Conservation (phyloP, 1,284 basidiomycete genomes). For the Marasmius fiardii region DNA sequence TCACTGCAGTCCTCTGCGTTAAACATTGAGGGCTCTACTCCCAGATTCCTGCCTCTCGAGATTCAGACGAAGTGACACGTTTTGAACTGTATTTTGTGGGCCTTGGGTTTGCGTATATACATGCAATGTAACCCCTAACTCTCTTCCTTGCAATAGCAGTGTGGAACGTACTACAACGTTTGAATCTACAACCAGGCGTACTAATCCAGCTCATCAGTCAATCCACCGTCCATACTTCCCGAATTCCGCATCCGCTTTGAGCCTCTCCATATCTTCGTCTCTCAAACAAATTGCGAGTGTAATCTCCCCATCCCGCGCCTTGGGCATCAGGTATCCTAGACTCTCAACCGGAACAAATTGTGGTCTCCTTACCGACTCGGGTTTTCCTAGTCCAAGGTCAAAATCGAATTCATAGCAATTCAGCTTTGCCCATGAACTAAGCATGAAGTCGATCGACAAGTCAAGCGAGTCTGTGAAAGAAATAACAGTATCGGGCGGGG, state of each 20-base stretch:
- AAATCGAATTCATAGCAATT: constrained; percentile 23
- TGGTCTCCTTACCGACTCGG: constrained; percentile 25
- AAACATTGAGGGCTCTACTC: too few species aligned
- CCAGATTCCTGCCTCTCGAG: too few species aligned
- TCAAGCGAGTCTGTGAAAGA: constrained; percentile 20
- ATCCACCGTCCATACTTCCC: constrained; percentile 8
- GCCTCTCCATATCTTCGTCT: constrained; percentile 22
- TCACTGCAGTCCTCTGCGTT: too few species aligned
- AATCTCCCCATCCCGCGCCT: constrained; percentile 20
- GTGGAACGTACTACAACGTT: neutral
- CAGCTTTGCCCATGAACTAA: constrained; percentile 23
- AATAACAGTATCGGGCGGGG: constrained; percentile 15
- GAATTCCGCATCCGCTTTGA: constrained; percentile 21
- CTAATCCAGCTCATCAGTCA: neutral
- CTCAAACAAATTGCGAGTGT: constrained; percentile 22
- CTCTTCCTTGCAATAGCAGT: too few species aligned
- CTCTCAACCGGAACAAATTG: constrained; percentile 22
- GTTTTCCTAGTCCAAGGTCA: constrained; percentile 21
- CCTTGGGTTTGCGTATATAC: too few species aligned
- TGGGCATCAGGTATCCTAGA: constrained; percentile 24
- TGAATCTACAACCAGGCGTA: too few species aligned
- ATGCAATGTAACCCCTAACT: too few species aligned
- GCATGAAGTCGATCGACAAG: constrained; percentile 20
- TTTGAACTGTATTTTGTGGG: too few species aligned
- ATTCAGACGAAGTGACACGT: too few species aligned